These are phyloP conservation scores for Talaromyces sp. DNA, from an alignment of 2,329 filamentous ascomycete genomes.

Conservation along the genomic window DNA sequence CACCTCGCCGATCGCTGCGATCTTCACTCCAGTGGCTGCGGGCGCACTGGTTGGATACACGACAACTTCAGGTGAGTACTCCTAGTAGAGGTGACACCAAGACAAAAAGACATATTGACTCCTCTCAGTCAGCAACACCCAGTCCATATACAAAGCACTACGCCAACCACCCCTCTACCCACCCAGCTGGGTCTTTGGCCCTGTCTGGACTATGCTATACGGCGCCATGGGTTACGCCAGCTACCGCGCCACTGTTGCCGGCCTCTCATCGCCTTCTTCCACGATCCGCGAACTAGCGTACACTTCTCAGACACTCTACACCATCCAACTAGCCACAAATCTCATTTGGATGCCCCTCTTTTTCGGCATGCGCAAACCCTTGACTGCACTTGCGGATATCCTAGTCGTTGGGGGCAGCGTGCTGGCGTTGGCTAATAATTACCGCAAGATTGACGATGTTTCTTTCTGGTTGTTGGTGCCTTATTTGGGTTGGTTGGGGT, in stretches of 20 bases:
- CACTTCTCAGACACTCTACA: constrained; percentile 76
- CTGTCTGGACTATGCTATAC: constrained; percentile 60
- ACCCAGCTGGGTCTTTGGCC: constrained; percentile 58
- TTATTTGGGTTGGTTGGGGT: constrained; percentile 82
- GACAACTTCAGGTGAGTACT: constrained; percentile 29
- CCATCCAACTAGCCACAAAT: constrained; percentile 80
- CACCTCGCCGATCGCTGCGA: constrained; percentile 32
- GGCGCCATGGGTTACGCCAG: constrained; percentile 83
- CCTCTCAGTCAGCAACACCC: constrained; percentile 32
- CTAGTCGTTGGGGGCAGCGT: constrained; percentile 69
- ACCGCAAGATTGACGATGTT: constrained; percentile 69
- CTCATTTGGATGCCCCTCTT: constrained; percentile 90
- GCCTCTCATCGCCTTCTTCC: constrained; percentile 59
- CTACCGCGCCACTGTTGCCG: constrained; percentile 69
- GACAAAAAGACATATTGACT: neutral
- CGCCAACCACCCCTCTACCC: constrained; percentile 54
- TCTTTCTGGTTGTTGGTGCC: constrained; percentile 74
- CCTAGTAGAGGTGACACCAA: neutral
- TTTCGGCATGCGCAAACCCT: constrained; percentile 72
- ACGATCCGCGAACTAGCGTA: constrained; percentile 60
- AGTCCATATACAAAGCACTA: constrained; percentile 39
- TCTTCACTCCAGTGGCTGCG: constrained; percentile 30
- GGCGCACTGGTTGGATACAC: constrained; percentile 33
- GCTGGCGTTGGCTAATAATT: constrained; percentile 71
- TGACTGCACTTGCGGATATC: constrained; percentile 73